phyloP scores from a whole-genome alignment of 208 protist genomes.

The Wallacemonas sp. region DNA sequence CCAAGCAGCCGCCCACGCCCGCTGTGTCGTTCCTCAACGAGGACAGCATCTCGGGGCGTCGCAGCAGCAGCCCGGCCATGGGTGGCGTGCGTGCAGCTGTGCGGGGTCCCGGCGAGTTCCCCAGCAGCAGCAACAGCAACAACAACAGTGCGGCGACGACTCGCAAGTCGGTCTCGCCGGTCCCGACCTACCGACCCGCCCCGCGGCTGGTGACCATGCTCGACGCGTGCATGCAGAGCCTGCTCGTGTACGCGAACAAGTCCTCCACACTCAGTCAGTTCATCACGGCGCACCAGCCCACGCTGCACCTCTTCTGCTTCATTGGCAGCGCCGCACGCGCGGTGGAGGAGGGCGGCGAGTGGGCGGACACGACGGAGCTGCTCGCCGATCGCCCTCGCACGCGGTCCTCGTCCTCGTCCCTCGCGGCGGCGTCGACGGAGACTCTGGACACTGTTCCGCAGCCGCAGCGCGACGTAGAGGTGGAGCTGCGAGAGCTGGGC shows the following conservation, averaged over 20 bases:
- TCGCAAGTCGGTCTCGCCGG: slow-evolving; percentile 31
- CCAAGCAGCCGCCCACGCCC: slow-evolving; percentile 14
- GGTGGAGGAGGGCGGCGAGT: slow-evolving; percentile 39
- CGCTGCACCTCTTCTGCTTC: slow-evolving; percentile 67
- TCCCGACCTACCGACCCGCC: slow-evolving; percentile 37
- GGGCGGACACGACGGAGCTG: not conserved
- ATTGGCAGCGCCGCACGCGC: slow-evolving; percentile 60
- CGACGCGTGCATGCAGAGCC: slow-evolving; percentile 62
- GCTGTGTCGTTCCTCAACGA: not conserved
- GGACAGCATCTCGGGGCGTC: not conserved
- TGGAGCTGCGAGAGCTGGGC: slow-evolving; percentile 55
- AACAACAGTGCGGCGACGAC: not conserved
- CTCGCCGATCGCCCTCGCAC: not conserved
- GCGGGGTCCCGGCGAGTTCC: not conserved
- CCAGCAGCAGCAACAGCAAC: too few species aligned
- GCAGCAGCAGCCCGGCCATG: slow-evolving; percentile 18
- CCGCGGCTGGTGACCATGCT: slow-evolving; percentile 44
- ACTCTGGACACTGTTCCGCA: slow-evolving; percentile 12
- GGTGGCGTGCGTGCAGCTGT: slow-evolving; percentile 5
- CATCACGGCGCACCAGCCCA: slow-evolving; percentile 44
- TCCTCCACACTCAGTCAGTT: slow-evolving; percentile 58
- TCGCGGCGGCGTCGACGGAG: not conserved
- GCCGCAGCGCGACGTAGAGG: slow-evolving; percentile 45
- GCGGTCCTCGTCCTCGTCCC: not conserved
- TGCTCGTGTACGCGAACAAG: slow-evolving; percentile 86